These are phyloP conservation scores for Russula lepida DNA, from an alignment of 768 basidiomycete genomes.

Conservation along the genomic window DNA sequence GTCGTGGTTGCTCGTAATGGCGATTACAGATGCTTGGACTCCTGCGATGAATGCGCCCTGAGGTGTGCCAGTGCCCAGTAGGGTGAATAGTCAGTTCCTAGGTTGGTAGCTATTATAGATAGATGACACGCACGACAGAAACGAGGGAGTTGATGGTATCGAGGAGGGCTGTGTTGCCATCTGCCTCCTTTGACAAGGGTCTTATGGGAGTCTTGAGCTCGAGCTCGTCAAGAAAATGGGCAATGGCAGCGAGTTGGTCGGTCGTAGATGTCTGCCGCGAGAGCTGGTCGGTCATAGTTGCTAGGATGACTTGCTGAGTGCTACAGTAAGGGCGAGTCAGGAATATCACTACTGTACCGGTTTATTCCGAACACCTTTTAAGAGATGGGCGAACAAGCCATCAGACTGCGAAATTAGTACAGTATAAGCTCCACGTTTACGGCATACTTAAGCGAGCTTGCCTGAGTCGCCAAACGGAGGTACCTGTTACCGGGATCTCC, in stretches of 20 bases:
- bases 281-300: neutral
- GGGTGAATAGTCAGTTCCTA: neutral
- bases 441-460: neutral
- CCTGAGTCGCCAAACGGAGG: neutral
- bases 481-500: neutral
- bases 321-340: neutral
- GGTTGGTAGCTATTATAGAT: neutral
- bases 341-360: neutral
- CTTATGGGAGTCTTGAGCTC: conserved; percentile 3
- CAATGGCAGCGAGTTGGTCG: conserved; percentile 7
- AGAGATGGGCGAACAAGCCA: neutral
- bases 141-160: conserved; percentile 18
- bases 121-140: conserved; percentile 3
- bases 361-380: neutral
- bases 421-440: neutral
- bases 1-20: neutral
- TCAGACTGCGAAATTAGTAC: neutral
- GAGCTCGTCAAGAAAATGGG: conserved; percentile 5
- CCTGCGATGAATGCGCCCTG: conserved; percentile 21
- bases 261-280: neutral
- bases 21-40: conserved; percentile 16
- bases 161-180: conserved; percentile 12
- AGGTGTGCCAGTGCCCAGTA: neutral
- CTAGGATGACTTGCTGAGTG: neutral
- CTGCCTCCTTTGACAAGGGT: conserved; percentile 1